Evolutionary conservation across 129 eudicot genomes (phyloP), one percentile per base, ranked within the genome.

Genomic region (Kitagawia praeruptora): DNA sequence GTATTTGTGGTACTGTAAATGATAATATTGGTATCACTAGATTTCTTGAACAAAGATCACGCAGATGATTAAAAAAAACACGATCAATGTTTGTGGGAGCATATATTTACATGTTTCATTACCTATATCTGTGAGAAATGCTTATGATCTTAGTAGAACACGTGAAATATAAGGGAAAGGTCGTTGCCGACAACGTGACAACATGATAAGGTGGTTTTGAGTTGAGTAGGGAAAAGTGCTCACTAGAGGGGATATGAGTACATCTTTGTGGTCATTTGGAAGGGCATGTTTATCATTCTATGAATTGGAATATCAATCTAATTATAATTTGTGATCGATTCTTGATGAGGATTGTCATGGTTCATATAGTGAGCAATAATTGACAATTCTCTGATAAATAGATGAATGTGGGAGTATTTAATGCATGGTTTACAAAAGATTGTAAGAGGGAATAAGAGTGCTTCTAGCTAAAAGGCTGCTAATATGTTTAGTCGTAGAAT

Each of bases 401-500:
- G 38, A 23, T 7, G 31, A 41, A 41, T n/a, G 53, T 19, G 19
- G 77, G 15, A n/a, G 16, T 27, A 10, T 27, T 11, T 75, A 11
- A 27, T 45, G 48, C 48, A 41, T 27, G 31, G 77, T 46, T 27
- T 75, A 23, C 40, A 27, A 13, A 27, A n/a, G 40, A 77, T 66
- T 31, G 14, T 79, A 49, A 67, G 70, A 12, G 71, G 61, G 71
- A 56, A 42, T 25, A 66, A 77, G 75, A 70, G 34, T 74, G 82
- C 44, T 81, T 45, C 25, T 82, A 39, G 82, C 73, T n/a, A 71
- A 73, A 73, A 42, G 46, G 80, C 37, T 81, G 16, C 69, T n/a
- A 61, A 44, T 23, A 41, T 41, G 37, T 42, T 73, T 73, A 73
- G 54, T 10, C 54, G 3, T 21, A 44, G 31, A 41, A 73, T n/a